Base-by-base conservation (phyloP, 805 yeast species). In the Metschnikowia noctiluminum region DNA sequence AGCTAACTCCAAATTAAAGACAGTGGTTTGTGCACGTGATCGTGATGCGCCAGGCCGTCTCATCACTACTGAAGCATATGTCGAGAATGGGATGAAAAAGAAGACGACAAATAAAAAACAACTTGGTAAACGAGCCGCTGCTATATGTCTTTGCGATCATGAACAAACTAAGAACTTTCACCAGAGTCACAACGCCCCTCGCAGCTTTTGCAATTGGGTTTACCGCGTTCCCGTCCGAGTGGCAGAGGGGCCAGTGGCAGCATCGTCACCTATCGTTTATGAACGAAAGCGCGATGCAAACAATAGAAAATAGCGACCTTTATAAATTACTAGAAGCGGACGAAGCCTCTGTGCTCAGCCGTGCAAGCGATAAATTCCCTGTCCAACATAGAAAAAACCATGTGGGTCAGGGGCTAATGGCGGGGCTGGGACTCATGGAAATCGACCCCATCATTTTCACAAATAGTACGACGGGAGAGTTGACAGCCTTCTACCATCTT, bases 361-460 rank as follows among this genome's bases (percentile, higher is more conserved):
- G 50, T 38, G 38, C 50, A 10, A 56, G 58, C 50, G 58, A 56
- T 9, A 45, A 48, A 13, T 48, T 85, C 37, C 89, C 90, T 0
- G 70, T 64, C 39, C 81, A 80, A 7, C 89, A 85, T 59, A 77
- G 76, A 35, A 59, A 62, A 2, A 79, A 84, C 60, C 86, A 85
- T 64, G 89, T 86, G 9, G 82, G 86, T 0, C 80, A 82, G 43
- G 96, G 96, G 0, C 64, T 87, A 8, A 68, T 89, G 43, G 80
- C 79, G 55, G 91, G 95, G 0, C 79, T 81, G 2, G 76, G 81
- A 14, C 78, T 82, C 51, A 69, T 87, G 53, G 88, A 85, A 48
- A 79, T 87, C 27, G 96, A 89, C 58, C 96, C 96, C 0, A 65
- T 88, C 15, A 74, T 84, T 11, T 84, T 87, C 60, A 58, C 73